Base-by-base conservation (phyloP, 148 eudicot species). In the Beta vulgaris region DNA sequence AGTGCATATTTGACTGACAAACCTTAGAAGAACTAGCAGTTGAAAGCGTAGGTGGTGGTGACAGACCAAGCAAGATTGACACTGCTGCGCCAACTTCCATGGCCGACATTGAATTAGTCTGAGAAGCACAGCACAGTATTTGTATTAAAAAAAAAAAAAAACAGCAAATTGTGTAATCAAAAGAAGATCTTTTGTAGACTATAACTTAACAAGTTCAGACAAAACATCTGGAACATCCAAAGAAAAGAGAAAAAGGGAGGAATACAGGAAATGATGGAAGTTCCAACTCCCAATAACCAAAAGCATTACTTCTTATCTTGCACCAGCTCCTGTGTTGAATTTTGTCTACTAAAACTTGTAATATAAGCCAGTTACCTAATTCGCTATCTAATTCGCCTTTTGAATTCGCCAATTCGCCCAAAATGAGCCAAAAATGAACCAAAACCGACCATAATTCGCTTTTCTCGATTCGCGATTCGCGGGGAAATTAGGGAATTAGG, bases 11-110 rank as follows among this genome's bases (percentile, higher is more conserved):
- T 37, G 68, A 37, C 10, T 8, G 43, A 62, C 79, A 71, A 62
- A 91, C 99, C 97, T 89, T 96, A 31, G 85, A 80, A 59, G 99
- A 92, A 79, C 97, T 83, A 59, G 80, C 86, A 75, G 90, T 82
- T 68, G 99, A 87, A 57, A 96, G 88, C 51, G 80, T 87, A 78
- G 85, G 78, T 77, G 85, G 85, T 73, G 98, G 99, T 42, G 90
- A 90, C 79, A 88, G 85, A 68, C 99, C 99, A 79, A 96, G 97
- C 89, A 92, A 87, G 72, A 96, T 88, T 21, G 97, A 92, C 70
- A 90, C 87, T 43, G 84, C 88, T 77, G 99, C 99, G 79, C 97
- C 91, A 81, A 92, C 85, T 85, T 96, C 99, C 46, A 78, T 73
- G 46, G 77, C 83, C 59, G 91, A 83, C 86, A 96, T 62, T 54